phyloP scores from a whole-genome alignment of 2,329 filamentous ascomycete species.

The Aspergillus phoenicis region DNA sequence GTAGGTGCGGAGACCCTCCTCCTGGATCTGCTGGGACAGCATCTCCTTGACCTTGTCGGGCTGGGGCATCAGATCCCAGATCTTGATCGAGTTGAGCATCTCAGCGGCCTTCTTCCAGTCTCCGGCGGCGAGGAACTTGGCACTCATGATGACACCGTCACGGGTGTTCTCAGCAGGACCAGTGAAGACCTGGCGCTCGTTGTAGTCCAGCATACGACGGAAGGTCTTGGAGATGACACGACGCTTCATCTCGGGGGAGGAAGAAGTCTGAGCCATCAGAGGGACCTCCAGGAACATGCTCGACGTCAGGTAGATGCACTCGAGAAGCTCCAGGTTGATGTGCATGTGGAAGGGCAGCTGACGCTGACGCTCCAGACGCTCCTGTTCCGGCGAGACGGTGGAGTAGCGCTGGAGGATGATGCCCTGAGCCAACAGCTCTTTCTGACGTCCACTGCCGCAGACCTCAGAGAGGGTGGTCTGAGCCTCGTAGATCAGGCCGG shows the following conservation, averaged over 20 bases:
- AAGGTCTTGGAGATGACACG: conserved; percentile 99
- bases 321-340: conserved; percentile 97
- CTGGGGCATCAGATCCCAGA: conserved; percentile 97
- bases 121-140: conserved; percentile 91
- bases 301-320: conserved; percentile 98
- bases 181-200: conserved; percentile 98
- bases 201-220: conserved; percentile 98
- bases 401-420: conserved; percentile 97
- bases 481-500: conserved; percentile 93
- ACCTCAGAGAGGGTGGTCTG: conserved; percentile 98
- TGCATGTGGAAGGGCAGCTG: conserved; percentile 99
- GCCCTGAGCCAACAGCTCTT: conserved; percentile 95
- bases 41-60: conserved; percentile 92
- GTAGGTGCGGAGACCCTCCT: conserved; percentile 96
- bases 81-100: conserved; percentile 98
- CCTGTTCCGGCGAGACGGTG: conserved; percentile 95
- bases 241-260: conserved; percentile 95
- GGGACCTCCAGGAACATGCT: conserved; percentile 99
- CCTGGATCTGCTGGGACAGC: conserved; percentile 97
- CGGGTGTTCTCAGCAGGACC: conserved; percentile 98
- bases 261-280: conserved; percentile 92
- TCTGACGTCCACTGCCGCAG: conserved; percentile 94
- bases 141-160: conserved; percentile 98
- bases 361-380: conserved; percentile 93
- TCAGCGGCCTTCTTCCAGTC: conserved; percentile 97